These are phyloP conservation scores for Castanopsis chinensis DNA, from an alignment of 306 rosid genomes.

Conservation along the genomic window DNA sequence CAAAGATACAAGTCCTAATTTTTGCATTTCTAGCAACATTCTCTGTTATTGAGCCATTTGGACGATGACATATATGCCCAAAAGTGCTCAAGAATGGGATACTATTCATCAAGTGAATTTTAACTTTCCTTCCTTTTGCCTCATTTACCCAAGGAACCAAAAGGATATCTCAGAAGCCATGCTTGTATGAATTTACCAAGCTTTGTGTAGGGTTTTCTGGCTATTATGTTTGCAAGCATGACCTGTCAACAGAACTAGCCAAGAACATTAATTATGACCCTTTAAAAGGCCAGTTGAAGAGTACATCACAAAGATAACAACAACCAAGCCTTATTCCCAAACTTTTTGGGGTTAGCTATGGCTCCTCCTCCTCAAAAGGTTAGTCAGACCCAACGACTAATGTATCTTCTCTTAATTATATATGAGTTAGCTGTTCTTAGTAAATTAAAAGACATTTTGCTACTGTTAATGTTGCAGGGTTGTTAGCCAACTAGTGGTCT, in stretches of 20 bases:
- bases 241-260: not conserved
- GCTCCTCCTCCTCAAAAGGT: too few species aligned
- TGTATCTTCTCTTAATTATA: not conserved
- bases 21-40: not conserved
- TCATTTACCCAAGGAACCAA: not conserved
- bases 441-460: not conserved
- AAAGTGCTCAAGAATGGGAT: not conserved
- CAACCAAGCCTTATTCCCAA: not conserved
- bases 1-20: not conserved
- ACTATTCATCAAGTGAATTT: not conserved
- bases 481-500: not conserved
- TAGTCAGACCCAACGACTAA: not conserved
- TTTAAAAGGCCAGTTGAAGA: not conserved
- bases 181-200: not conserved
- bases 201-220: not conserved
- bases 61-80: not conserved
- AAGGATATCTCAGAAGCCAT: not conserved
- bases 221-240: not conserved
- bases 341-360: too few species aligned
- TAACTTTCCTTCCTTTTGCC: not conserved
- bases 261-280: not conserved
- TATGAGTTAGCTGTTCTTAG: not conserved
- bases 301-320: not conserved
- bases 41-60: not conserved
- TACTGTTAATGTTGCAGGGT: not conserved